Base-by-base conservation (phyloP, 2,329 filamentous ascomycete species). In the Fusarium camptoceras region DNA sequence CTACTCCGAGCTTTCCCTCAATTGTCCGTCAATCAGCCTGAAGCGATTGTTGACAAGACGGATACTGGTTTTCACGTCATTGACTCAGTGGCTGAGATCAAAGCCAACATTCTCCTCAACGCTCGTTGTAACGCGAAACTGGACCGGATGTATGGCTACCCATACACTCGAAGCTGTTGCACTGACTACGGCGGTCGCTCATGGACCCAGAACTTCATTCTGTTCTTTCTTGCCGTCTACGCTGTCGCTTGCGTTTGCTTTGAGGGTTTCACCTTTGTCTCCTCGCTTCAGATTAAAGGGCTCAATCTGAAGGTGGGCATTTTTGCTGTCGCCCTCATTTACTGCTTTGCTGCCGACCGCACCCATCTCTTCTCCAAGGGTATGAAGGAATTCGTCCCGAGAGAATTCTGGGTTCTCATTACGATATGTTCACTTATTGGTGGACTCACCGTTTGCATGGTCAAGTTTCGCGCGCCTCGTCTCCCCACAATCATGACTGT, bases 131-230 rank as follows among this genome's bases (percentile, higher is more conserved):
- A 69, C 76, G 82, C 76, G 62, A 82, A 68, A 70, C 79, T 64
- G 64, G 76, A 64, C 68, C 76, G 53, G 10, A 43, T 64, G 28
- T 41, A 60, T 1, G 78, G 78, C n/a, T 83, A 82, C 57, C 82
- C 83, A 1, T 84, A 83, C 71, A 78, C 82, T 54, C 79, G 82
- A 61, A 87, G 85, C 5, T 89, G 87, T 72, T 89, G 87, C 70
- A 83, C 78, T 48, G 81, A 80, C 37, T 88, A 88, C 61, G 72
- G 76, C 10, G 47, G 51, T 9, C 65, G 51, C 3, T 46, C 71
- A n/a, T 66, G 72, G 34, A 37, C 68, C 1, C 77, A 79, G 58
- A 34, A 70, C 18, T 22, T 74, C 4, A 28, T 78, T 14, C 55
- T 79, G 15, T 60, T 54, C 2, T 15, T 75, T n/a, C 56, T 59